Evolutionary conservation across 768 basidiomycete genomes (phyloP).

Genomic region (Leccinum boreale): DNA sequence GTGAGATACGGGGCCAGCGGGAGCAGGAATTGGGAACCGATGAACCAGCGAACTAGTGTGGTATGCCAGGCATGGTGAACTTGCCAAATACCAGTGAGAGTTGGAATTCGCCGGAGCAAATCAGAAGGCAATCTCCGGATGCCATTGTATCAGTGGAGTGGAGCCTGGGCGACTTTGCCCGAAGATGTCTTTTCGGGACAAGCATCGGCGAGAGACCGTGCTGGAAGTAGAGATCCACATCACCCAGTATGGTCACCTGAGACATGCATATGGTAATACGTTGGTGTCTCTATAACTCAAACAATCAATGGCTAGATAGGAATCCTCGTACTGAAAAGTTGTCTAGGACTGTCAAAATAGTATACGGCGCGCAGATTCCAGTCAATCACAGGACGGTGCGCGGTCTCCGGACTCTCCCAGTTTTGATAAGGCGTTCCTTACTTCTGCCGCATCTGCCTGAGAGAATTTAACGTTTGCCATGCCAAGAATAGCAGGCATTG

Average conservation of each 20-base stretch:
- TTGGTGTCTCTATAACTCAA: neutral
- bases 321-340: neutral
- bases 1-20: neutral
- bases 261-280: neutral
- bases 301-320: neutral
- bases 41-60: neutral
- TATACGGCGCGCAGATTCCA: too few species aligned
- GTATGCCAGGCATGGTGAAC: neutral
- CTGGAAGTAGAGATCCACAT: neutral
- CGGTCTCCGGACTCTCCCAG: too few species aligned
- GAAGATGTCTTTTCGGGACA: slow-evolving; percentile 22
- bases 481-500: neutral
- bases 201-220: neutral
- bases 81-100: slow-evolving; percentile 8
- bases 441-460: too few species aligned
- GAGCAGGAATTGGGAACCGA: slow-evolving; percentile 6
- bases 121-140: slow-evolving; percentile 12
- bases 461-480: neutral
- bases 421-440: too few species aligned
- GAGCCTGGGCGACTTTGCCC: slow-evolving; percentile 15
- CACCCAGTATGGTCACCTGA: too few species aligned
- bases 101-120: slow-evolving; percentile 19
- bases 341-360: neutral
- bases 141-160: neutral
- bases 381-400: too few species aligned